phyloP scores from a whole-genome alignment of 1,284 basidiomycete species.

The Malassezia dermatis region DNA sequence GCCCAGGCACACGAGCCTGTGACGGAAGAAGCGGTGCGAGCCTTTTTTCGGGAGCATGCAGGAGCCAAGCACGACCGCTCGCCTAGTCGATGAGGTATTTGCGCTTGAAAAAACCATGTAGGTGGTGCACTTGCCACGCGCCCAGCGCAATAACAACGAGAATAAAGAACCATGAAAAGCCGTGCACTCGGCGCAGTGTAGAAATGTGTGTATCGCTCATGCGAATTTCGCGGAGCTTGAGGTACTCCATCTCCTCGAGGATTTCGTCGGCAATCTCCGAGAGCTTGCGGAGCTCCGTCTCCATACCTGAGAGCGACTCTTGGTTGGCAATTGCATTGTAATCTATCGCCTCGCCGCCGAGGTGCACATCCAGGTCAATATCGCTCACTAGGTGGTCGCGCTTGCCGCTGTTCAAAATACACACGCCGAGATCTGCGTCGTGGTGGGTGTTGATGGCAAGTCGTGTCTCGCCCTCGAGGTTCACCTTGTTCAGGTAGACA shows the following conservation, averaged over 20 bases:
- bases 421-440: constrained; percentile 88
- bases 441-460: constrained; percentile 87
- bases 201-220: constrained; percentile 92
- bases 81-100: constrained; percentile 86
- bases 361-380: constrained; percentile 89
- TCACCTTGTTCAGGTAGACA: constrained; percentile 79
- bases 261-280: constrained; percentile 90
- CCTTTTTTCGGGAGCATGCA: constrained; percentile 38
- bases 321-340: constrained; percentile 99
- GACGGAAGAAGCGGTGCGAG: constrained; percentile 44
- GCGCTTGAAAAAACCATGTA: constrained; percentile 86
- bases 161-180: constrained; percentile 81
- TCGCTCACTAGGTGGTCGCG: constrained; percentile 8
- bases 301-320: constrained; percentile 85
- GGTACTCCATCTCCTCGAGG: constrained; percentile 82
- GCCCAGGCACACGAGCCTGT: constrained; percentile 45
- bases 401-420: constrained; percentile 61
- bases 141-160: constrained; percentile 70
- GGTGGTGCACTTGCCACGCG: constrained; percentile 85
- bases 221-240: constrained; percentile 74
- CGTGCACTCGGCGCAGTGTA: constrained; percentile 80
- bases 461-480: constrained; percentile 78
- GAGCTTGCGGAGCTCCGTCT: constrained; percentile 95
- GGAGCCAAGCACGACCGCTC: background rate
- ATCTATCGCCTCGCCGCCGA: constrained; percentile 94